Percentiles rank a stretch among this genome's conserved stretches.
phyloP scores from a whole-genome alignment of 2,329 filamentous ascomycete species.

The Escovopsis weberi region DNA sequence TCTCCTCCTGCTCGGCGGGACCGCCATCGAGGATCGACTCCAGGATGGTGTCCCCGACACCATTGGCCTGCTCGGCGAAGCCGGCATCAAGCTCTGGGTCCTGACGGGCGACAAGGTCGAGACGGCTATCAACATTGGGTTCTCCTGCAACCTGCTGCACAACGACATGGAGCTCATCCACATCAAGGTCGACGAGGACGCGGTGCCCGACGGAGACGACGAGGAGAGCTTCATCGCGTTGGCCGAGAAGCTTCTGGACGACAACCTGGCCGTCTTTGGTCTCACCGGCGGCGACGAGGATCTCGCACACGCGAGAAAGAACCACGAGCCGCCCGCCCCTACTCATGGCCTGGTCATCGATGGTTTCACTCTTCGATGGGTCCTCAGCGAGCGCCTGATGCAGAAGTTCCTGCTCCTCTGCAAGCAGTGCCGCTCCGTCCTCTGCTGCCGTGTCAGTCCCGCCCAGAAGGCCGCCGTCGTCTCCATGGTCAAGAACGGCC shows the following conservation, averaged over 20 bases:
- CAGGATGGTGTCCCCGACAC: slow-evolving; percentile 96
- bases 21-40: slow-evolving; percentile 90
- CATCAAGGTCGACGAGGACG: slow-evolving; percentile 69
- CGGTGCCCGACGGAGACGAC: slow-evolving; percentile 28
- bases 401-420: slow-evolving; percentile 91
- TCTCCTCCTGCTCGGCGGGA: slow-evolving; percentile 76
- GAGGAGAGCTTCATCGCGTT: slow-evolving; percentile 37
- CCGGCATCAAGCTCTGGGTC: slow-evolving; percentile 98
- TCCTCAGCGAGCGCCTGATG: slow-evolving; percentile 66
- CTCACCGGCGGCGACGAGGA: slow-evolving; percentile 80
- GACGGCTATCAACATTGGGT: slow-evolving; percentile 98
- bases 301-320: slow-evolving; percentile 60
- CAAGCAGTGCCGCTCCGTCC: slow-evolving; percentile 91
- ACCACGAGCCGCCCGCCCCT: slow-evolving; percentile 71
- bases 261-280: slow-evolving; percentile 56
- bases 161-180: slow-evolving; percentile 97
- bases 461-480: slow-evolving; percentile 97
- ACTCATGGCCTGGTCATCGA: slow-evolving; percentile 93
- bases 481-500: slow-evolving; percentile 80
- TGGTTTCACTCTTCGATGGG: slow-evolving; percentile 80
- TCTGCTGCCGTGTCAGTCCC: slow-evolving; percentile 94
- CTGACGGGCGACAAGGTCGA: slow-evolving; percentile 97
- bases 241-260: slow-evolving; percentile 59
- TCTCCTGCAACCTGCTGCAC: slow-evolving; percentile 92
- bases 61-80: slow-evolving; percentile 77